Evolutionary conservation across 495 filamentous ascomycete genomes (phyloP).

Genomic region (Penicillium daleae): DNA sequence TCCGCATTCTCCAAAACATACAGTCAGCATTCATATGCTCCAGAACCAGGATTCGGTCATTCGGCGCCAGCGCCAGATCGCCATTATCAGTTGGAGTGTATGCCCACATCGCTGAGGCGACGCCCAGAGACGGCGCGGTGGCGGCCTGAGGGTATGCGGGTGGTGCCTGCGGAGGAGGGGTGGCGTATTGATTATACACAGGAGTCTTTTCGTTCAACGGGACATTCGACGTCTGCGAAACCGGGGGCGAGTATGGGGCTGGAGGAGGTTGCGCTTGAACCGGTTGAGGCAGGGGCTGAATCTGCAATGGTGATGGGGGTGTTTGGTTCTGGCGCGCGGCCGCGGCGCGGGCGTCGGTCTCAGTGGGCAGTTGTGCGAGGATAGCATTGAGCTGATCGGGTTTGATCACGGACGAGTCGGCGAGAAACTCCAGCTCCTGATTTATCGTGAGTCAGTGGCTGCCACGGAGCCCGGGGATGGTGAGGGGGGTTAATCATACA

Average conservation of each 20-base stretch:
- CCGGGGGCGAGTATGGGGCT: conserved; percentile 45
- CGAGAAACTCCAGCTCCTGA: conserved; percentile 90
- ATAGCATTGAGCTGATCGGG: conserved; percentile 71
- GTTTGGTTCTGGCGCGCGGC: conserved; percentile 22
- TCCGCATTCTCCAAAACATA: conserved; percentile 39
- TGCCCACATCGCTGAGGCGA: conserved; percentile 81
- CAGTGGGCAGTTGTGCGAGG: conserved; percentile 70
- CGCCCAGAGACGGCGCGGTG: conserved; percentile 61
- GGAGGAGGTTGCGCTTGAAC: conserved; percentile 42
- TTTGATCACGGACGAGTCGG: conserved; percentile 75
- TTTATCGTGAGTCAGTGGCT: conserved; percentile 12
- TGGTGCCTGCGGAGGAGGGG: conserved; percentile 51
- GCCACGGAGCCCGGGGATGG: not conserved
- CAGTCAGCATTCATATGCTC: conserved; percentile 96
- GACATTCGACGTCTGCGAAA: conserved; percentile 50
- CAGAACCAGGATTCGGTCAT: conserved; percentile 76
- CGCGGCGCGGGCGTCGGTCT: conserved; percentile 47
- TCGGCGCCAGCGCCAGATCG: conserved; percentile 74
- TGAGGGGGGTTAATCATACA: conserved; percentile 50
- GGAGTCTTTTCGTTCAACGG: conserved; percentile 58
- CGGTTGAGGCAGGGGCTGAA: conserved; percentile 34
- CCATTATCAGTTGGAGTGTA: conserved; percentile 78
- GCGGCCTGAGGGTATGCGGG: conserved; percentile 54
- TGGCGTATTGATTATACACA: conserved; percentile 53
- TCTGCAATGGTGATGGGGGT: conserved; percentile 12